A percentile compares a stretch with the other conserved stretches of the same genome.
phyloP scores from a whole-genome alignment of 2,329 filamentous ascomycete species.

The Penicillium expansum region DNA sequence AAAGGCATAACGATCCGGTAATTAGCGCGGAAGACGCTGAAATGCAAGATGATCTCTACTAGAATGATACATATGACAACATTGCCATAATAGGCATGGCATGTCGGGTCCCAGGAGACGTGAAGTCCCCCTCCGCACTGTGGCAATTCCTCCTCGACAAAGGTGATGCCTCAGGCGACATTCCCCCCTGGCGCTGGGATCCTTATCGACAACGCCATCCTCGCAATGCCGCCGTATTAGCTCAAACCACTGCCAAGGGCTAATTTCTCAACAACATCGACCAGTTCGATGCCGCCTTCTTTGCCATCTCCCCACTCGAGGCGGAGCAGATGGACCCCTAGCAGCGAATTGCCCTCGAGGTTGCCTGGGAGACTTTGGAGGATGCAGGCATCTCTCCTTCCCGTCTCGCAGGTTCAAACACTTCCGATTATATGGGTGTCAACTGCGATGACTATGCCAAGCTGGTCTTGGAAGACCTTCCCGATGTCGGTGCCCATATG shows the following conservation, averaged over 20 bases:
- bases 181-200: not conserved
- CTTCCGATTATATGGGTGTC: not conserved
- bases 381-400: not conserved
- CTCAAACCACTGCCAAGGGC: not conserved
- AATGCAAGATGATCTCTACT: not conserved
- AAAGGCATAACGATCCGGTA: not conserved
- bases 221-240: not conserved
- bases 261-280: not conserved
- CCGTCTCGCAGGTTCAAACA: not conserved
- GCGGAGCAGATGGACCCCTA: not conserved
- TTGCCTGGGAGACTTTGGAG: not conserved
- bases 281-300: not conserved
- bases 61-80: not conserved
- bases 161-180: not conserved
- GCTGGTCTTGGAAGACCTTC: constrained; percentile 39
- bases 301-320: not conserved
- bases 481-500: constrained; percentile 35
- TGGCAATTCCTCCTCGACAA: not conserved
- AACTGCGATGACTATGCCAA: constrained; percentile 37
- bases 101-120: not conserved
- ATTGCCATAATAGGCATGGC: not conserved
- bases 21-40: not conserved
- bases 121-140: not conserved
- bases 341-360: not conserved
- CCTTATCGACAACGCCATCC: not conserved